A percentile compares a stretch with the other conserved stretches of the same genome.
phyloP scores from a whole-genome alignment of 306 rosid species.

The Prunus mume region DNA sequence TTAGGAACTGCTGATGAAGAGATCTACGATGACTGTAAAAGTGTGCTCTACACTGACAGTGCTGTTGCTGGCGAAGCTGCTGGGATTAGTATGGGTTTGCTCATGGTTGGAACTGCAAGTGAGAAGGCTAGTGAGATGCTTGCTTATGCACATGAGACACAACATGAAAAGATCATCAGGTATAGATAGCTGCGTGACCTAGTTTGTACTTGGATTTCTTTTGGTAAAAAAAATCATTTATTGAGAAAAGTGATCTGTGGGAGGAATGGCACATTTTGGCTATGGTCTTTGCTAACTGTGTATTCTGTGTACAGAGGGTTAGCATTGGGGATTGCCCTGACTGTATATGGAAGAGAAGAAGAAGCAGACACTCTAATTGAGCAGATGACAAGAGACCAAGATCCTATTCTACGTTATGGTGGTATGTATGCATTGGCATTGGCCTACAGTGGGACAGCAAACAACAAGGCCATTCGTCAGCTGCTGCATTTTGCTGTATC shows the following conservation, averaged over 20 bases:
- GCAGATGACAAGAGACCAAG: constrained; percentile 98
- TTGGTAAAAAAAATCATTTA: background rate
- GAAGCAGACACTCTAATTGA: constrained; percentile 95
- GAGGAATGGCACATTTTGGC: background rate
- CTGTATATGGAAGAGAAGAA: constrained; percentile 97
- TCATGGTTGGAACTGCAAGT: constrained; percentile 98
- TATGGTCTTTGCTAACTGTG: constrained; percentile 8
- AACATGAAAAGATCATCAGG: constrained; percentile 93
- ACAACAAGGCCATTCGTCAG: constrained; percentile 95
- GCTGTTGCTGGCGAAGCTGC: constrained; percentile 99
- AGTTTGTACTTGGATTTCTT: background rate
- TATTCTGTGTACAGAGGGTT: constrained; percentile 60
- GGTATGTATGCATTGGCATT: constrained; percentile 98
- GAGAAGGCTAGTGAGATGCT: constrained; percentile 98
- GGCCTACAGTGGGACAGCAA: constrained; percentile 95
- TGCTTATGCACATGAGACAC: constrained; percentile 94
- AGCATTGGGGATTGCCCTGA: constrained; percentile 91
- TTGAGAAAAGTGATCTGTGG: background rate
- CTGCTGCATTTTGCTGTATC: constrained; percentile 96
- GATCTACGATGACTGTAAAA: constrained; percentile 81
- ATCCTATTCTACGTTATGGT: constrained; percentile 93
- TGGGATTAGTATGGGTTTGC: constrained; percentile 96
- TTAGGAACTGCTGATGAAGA: constrained; percentile 95
- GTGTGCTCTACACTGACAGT: constrained; percentile 86
- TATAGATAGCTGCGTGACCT: constrained; percentile 25